Conservation (phyloP, 192 early-diverging fungal species). For the Backusella parvicylindrica region DNA sequence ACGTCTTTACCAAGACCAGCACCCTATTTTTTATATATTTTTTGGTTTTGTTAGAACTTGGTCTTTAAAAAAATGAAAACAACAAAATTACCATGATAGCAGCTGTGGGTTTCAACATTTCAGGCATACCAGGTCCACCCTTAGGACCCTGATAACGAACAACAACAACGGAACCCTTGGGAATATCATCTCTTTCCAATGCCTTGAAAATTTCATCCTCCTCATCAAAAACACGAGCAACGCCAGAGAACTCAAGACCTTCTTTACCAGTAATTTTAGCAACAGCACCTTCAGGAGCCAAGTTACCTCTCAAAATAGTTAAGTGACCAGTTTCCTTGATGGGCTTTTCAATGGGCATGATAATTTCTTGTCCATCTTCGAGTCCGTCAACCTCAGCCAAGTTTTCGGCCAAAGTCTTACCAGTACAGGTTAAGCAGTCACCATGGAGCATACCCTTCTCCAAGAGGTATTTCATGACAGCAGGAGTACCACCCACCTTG, state of each 20-base stretch:
- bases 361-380: slow-evolving; percentile 78
- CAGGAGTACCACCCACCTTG: slow-evolving; percentile 88
- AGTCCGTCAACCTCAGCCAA: slow-evolving; percentile 74
- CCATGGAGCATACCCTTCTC: slow-evolving; percentile 82
- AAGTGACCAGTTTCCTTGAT: slow-evolving; percentile 95
- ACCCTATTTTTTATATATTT: slow-evolving; percentile 46
- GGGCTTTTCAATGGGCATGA: slow-evolving; percentile 76
- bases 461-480: slow-evolving; percentile 91
- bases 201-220: slow-evolving; percentile 91
- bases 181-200: slow-evolving; percentile 80
- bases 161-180: slow-evolving; percentile 87
- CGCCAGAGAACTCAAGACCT: slow-evolving; percentile 82
- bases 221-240: slow-evolving; percentile 89
- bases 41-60: neutral
- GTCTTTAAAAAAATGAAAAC: neutral
- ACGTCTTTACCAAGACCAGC: slow-evolving; percentile 97
- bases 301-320: slow-evolving; percentile 89
- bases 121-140: slow-evolving; percentile 99
- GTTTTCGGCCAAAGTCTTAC: slow-evolving; percentile 95
- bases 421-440: slow-evolving; percentile 91
- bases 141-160: slow-evolving; percentile 98
- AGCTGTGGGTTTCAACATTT: slow-evolving; percentile 95
- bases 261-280: slow-evolving; percentile 99
- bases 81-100: slow-evolving; percentile 74
- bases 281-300: slow-evolving; percentile 93